phyloP scores from a whole-genome alignment of 1,284 basidiomycete species.

The Ustilago nuda region DNA sequence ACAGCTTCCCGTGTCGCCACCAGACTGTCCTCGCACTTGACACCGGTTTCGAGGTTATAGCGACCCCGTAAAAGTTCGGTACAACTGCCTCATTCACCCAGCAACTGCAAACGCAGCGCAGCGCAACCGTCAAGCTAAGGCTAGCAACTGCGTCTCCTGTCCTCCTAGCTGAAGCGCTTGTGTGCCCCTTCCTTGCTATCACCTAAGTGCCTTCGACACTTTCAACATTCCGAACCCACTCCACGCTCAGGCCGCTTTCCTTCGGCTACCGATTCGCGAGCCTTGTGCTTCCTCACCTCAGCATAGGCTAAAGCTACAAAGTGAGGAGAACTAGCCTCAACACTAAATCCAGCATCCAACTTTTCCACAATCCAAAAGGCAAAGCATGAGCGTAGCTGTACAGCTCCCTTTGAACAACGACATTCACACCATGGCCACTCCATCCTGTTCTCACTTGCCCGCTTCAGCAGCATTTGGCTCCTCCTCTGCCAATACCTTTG shows the following conservation, averaged over 20 bases:
- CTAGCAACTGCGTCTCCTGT: background rate
- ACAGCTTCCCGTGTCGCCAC: background rate
- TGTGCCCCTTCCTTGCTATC: background rate
- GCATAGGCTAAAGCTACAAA: background rate
- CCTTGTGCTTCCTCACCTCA: background rate
- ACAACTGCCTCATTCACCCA: background rate
- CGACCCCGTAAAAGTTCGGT: background rate
- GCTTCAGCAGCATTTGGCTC: conserved; percentile 16
- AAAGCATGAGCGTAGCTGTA: conserved; percentile 50
- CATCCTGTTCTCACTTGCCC: conserved; percentile 18
- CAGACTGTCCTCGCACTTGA: background rate
- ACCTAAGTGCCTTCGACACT: background rate
- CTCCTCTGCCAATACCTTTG: conserved; percentile 13
- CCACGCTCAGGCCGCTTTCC: background rate
- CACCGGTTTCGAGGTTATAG: background rate
- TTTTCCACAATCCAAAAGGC: background rate
- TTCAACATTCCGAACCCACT: background rate
- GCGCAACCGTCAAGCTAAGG: background rate
- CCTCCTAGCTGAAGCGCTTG: background rate
- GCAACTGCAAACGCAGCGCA: background rate
- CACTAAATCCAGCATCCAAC: background rate
- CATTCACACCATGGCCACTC: conserved; percentile 28
- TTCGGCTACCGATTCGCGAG: background rate
- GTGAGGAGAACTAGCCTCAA: background rate
- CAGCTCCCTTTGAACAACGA: conserved; percentile 36